These are phyloP conservation scores for Eudorina sp. DNA, from an alignment of 139 green algal genomes.

Conservation along the genomic window DNA sequence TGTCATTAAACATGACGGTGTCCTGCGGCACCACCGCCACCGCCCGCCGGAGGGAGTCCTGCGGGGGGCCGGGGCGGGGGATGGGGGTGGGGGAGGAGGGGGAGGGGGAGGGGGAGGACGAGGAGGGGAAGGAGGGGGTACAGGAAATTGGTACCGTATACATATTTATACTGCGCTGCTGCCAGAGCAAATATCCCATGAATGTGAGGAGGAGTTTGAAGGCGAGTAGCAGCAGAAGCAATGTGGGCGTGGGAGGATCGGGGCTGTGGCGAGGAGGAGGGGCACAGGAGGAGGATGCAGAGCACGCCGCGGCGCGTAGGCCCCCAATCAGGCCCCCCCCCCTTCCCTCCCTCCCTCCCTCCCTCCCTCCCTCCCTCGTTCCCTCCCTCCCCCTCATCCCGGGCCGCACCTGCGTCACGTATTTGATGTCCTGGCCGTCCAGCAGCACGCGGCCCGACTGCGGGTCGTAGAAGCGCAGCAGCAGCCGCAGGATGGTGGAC, in stretches of 20 bases:
- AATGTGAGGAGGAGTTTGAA: too few relatives aligned
- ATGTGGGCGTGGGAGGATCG: too few relatives aligned
- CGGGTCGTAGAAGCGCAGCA: conserved; percentile 93
- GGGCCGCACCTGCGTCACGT: conserved; percentile 77
- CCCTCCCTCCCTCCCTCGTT: background rate
- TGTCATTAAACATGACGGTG: conserved; percentile 94
- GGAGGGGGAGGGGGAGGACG: background rate
- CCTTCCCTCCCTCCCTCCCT: background rate
- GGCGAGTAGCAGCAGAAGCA: too few relatives aligned
- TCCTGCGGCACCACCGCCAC: conserved; percentile 84
- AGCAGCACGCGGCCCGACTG: conserved; percentile 76
- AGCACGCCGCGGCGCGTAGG: background rate
- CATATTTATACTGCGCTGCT: too few relatives aligned
- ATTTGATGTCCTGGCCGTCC: conserved; percentile 83
- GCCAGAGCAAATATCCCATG: too few relatives aligned
- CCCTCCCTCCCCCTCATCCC: background rate
- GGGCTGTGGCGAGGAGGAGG: background rate
- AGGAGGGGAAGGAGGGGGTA: too few relatives aligned
- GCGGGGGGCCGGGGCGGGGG: background rate
- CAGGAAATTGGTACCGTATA: too few relatives aligned
- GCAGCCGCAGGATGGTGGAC: conserved; percentile 85
- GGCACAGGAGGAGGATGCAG: background rate
- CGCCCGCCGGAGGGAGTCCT: conserved; percentile 60
- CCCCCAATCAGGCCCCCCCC: background rate
- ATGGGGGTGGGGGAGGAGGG: background rate